Conservation (phyloP, 1,284 basidiomycete species). For the Somion occarium region DNA sequence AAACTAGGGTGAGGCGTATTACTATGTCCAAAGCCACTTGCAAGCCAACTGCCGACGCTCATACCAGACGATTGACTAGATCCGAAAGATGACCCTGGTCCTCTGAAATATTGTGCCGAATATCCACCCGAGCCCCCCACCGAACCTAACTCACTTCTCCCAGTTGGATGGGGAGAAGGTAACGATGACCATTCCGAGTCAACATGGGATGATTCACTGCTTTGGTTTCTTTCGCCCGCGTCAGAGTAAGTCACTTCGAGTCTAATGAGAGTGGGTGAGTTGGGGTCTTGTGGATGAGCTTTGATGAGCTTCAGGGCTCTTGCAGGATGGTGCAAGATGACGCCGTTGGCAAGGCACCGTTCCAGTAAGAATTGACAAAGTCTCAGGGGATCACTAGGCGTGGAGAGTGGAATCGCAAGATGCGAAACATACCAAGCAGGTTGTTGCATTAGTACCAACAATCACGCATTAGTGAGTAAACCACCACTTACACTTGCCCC, state of each 20-base stretch:
- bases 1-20: too few species aligned
- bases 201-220: not conserved
- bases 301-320: constrained; percentile 22
- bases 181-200: not conserved
- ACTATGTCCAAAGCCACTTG: too few species aligned
- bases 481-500: constrained; percentile 38
- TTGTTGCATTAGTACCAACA: not conserved
- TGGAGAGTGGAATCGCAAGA: not conserved
- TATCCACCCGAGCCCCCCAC: not conserved
- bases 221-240: not conserved
- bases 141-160: not conserved
- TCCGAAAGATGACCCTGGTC: not conserved
- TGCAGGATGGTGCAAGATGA: constrained; percentile 33
- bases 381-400: constrained; percentile 35
- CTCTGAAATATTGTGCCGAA: not conserved
- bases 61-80: not conserved
- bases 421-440: not conserved
- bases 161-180: not conserved
- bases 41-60: too few species aligned
- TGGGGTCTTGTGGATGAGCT: constrained; percentile 10
- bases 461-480: not conserved
- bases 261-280: constrained; percentile 5
- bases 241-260: not conserved
- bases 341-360: constrained; percentile 36
- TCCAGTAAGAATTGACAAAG: constrained; percentile 51